A percentile compares a stretch with the other conserved stretches of the same genome.
Evolutionary conservation across 108 stramenopile genomes (phyloP).

Genomic region (Cyclotella kingstonii): DNA sequence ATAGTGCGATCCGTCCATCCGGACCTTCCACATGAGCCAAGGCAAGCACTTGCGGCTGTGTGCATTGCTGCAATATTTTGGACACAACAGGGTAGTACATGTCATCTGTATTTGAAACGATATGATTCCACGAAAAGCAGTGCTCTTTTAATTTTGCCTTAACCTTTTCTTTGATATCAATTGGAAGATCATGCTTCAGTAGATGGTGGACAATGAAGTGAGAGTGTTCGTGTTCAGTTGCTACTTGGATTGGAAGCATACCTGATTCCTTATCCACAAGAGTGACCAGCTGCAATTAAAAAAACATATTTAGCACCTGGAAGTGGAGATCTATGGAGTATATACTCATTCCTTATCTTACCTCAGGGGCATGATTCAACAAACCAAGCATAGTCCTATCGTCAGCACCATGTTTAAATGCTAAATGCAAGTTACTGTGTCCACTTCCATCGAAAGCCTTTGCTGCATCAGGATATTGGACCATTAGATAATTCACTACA

Average conservation of each 20-base stretch:
- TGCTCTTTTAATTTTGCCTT: slow-evolving; percentile 79
- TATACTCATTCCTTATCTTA: slow-evolving; percentile 16
- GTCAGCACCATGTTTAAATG: slow-evolving; percentile 75
- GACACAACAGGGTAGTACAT: slow-evolving; percentile 85
- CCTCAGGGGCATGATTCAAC: slow-evolving; percentile 81
- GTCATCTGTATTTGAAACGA: slow-evolving; percentile 77
- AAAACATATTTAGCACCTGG: background rate
- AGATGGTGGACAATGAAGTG: slow-evolving; percentile 86
- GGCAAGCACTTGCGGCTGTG: slow-evolving; percentile 87
- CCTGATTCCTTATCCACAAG: slow-evolving; percentile 68
- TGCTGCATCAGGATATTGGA: slow-evolving; percentile 77
- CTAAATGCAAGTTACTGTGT: slow-evolving; percentile 70
- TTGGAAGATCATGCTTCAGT: slow-evolving; percentile 82
- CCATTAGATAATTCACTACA: slow-evolving; percentile 67
- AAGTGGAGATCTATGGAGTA: too few relatives aligned
- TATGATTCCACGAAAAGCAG: slow-evolving; percentile 88
- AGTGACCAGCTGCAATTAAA: slow-evolving; percentile 67
- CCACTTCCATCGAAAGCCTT: slow-evolving; percentile 78
- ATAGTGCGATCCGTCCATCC: slow-evolving; percentile 80
- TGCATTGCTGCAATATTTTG: slow-evolving; percentile 82
- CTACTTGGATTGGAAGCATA: slow-evolving; percentile 82
- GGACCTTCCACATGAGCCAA: slow-evolving; percentile 86
- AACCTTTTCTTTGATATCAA: slow-evolving; percentile 85
- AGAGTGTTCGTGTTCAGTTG: slow-evolving; percentile 80
- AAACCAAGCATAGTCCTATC: slow-evolving; percentile 81